Conservation (phyloP, 2,329 filamentous ascomycete species). For the Cercospora berteroae region DNA sequence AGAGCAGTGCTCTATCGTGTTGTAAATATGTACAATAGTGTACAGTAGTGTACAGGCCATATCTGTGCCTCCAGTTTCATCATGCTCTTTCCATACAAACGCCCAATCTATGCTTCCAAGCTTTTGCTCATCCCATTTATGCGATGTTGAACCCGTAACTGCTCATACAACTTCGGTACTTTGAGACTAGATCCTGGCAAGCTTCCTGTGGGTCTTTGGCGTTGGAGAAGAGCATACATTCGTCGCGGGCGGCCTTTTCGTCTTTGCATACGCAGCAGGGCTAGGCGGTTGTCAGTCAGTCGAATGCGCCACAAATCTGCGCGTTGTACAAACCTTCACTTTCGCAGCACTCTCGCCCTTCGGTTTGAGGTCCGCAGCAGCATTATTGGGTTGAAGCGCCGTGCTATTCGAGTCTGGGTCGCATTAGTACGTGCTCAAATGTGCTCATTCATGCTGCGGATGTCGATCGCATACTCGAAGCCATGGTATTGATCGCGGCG, state of each 20-base stretch:
- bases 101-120: slow-evolving; percentile 4
- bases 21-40: slow-evolving; percentile 20
- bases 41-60: slow-evolving; percentile 18
- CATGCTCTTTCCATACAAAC: slow-evolving; percentile 8
- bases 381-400: slow-evolving; percentile 41
- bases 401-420: slow-evolving; percentile 11
- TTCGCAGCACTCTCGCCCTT: slow-evolving; percentile 42
- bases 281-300: slow-evolving; percentile 46
- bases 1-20: slow-evolving; percentile 9
- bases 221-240: slow-evolving; percentile 98
- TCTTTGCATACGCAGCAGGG: slow-evolving; percentile 98
- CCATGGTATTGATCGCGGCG: slow-evolving; percentile 2
- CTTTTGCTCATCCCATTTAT: slow-evolving; percentile 13
- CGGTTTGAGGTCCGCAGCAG: slow-evolving; percentile 47
- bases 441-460: neutral
- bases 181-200: slow-evolving; percentile 76
- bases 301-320: neutral
- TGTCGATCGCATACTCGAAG: slow-evolving; percentile 14
- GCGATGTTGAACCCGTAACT: slow-evolving; percentile 78
- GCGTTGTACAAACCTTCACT: slow-evolving; percentile 40
- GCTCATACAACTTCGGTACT: slow-evolving; percentile 89
- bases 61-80: slow-evolving; percentile 2
- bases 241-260: slow-evolving; percentile 87
- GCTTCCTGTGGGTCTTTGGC: slow-evolving; percentile 77
- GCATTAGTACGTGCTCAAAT: slow-evolving; percentile 5